Evolutionary conservation across 2,329 filamentous ascomycete genomes (phyloP), one percentile per base, ranked within the genome.

Genomic region (Talaromyces sp.): DNA sequence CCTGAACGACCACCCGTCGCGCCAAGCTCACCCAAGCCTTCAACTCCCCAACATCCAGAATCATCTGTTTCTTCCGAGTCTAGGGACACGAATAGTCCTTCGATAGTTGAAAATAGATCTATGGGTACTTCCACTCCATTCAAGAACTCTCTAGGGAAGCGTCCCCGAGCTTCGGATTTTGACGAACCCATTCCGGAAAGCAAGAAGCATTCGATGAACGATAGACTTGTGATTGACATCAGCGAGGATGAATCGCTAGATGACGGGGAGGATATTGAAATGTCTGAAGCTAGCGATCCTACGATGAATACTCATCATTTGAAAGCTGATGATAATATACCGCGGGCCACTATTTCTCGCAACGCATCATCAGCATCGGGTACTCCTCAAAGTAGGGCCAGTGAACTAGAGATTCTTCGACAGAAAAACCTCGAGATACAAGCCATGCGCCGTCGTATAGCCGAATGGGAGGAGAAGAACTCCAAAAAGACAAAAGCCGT

Each of bases 151-250:
- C 76, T 77, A 67, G 61, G 61, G 14, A 90, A 90, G 73, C 84
- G 87, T 13, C 86, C 86, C 39, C 85, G 90, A 47, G 89, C 91
- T 13, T 85, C 89, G 4, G 90, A 93, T 72, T 89, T 90, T 68
- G 87, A 90, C 66, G 85, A 86, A n/a, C 80, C 82, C 22, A 78
- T 81, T 0, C 70, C 70, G 41, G 72, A 79, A 13, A 71, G 76
- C 16, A 91, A 90, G 70, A 86, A 89, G 58, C 85, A 87, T 3
- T 88, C 89, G 3, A 63, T 67, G 27, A 80, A 84, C 60, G 83
- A 89, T 59, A 85, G 85, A 2, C 85, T 96, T 61, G 86, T 97
- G 45, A 96, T 97, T 69, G 87, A 96, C 69, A 89, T 96, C 45
- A 96, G 92, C 73, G 93, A 96, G 33, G 87, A 89, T 68, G 87